Conservation (phyloP, 2,329 filamentous ascomycete genomes). For the Botrytis porri region DNA sequence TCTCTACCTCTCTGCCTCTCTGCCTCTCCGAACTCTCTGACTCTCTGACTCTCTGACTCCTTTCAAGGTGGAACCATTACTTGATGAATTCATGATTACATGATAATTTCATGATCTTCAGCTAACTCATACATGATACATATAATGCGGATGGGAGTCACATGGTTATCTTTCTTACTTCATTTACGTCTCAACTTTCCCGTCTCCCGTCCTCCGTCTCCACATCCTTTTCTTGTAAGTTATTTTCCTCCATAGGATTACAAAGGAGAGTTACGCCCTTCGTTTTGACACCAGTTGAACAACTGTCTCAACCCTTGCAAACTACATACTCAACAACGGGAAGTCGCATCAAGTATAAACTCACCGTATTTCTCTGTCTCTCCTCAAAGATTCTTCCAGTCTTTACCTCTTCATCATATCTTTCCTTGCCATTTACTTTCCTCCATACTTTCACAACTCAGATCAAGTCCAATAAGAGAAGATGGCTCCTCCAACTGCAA, state of each 20-base stretch:
- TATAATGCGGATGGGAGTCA: not conserved
- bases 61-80: not conserved
- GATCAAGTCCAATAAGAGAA: not conserved
- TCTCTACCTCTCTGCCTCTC: not conserved
- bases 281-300: constrained; percentile 12
- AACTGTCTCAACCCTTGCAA: constrained; percentile 17
- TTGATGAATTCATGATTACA: not conserved
- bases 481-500: constrained; percentile 45
- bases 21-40: not conserved
- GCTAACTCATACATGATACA: not conserved
- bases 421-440: not conserved
- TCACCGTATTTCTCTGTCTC: not conserved
- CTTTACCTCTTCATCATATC: not conserved
- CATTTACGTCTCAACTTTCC: not conserved
- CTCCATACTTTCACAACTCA: not conserved
- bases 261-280: constrained; percentile 9
- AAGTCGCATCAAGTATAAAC: constrained; percentile 9
- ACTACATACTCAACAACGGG: constrained; percentile 12
- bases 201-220: constrained; percentile 1
- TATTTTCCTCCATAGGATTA: not conserved
- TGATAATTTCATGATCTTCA: not conserved
- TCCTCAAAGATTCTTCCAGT: not conserved
- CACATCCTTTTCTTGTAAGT: constrained; percentile 8
- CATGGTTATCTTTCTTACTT: not conserved
- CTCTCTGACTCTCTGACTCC: not conserved